These are phyloP conservation scores for Penicillium simplicissimum DNA, from an alignment of 495 filamentous ascomycete species.

Conservation along the genomic window DNA sequence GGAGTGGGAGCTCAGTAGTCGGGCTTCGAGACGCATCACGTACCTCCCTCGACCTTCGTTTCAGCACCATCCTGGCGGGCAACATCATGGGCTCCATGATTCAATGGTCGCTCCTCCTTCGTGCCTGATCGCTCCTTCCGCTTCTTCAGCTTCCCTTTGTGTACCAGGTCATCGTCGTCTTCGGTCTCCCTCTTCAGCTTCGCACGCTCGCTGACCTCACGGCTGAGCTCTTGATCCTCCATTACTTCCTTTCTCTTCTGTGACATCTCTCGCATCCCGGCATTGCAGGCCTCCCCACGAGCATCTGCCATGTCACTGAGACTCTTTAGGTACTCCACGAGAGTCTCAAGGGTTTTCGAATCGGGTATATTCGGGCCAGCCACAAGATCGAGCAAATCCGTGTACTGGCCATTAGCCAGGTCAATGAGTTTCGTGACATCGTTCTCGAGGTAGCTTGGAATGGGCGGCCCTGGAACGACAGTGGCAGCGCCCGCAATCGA, in stretches of 20 bases:
- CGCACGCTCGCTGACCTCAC: conserved; percentile 44
- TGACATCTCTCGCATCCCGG: conserved; percentile 70
- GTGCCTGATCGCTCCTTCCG: conserved; percentile 50
- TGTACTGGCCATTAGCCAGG: conserved; percentile 61
- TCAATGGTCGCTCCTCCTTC: conserved; percentile 58
- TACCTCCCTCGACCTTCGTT: conserved; percentile 59
- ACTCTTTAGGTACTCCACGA: conserved; percentile 66
- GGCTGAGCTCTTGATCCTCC: conserved; percentile 52
- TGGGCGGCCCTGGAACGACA: conserved; percentile 51
- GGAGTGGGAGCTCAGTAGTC: conserved; percentile 5
- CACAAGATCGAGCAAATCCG: conserved; percentile 70
- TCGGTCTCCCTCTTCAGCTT: conserved; percentile 55
- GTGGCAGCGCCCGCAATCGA: conserved; percentile 54
- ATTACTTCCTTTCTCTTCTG: conserved; percentile 60
- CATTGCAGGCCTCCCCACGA: conserved; percentile 63
- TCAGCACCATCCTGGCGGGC: conserved; percentile 66
- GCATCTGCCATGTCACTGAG: conserved; percentile 66
- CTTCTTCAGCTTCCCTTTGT: conserved; percentile 54
- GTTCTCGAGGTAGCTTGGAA: conserved; percentile 59
- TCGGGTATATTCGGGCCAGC: conserved; percentile 70
- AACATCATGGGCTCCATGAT: conserved; percentile 63
- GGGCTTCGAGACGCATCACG: conserved; percentile 31
- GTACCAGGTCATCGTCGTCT: conserved; percentile 54
- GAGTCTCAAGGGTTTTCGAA: conserved; percentile 67
- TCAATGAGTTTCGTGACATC: conserved; percentile 63